A percentile compares a stretch with the other conserved stretches of the same genome.
Conservation (phyloP, 1,284 basidiomycete species). For the Anthracocystis panici-leucophaei region DNA sequence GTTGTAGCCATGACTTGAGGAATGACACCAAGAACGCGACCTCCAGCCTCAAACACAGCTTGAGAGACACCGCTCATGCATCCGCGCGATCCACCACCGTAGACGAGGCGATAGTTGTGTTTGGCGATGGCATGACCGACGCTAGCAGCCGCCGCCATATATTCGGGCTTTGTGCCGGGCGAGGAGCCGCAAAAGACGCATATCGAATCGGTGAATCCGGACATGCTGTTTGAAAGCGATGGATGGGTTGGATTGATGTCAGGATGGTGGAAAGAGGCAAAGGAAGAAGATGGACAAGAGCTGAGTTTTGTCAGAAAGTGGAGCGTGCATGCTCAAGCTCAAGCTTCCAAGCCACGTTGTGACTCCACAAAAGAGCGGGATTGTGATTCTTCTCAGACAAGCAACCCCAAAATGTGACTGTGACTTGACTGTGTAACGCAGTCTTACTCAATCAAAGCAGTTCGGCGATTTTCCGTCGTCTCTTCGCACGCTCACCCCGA, state of each 20-base stretch:
- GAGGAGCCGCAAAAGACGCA: constrained; percentile 70
- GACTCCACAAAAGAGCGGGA: not conserved
- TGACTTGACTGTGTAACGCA: too few relatives aligned
- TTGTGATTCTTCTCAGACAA: not conserved
- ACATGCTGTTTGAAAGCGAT: constrained; percentile 13
- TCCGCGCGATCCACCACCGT: constrained; percentile 85
- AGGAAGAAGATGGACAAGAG: not conserved
- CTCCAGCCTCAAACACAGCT: constrained; percentile 77
- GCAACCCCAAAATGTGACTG: too few relatives aligned
- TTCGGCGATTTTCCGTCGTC: not conserved
- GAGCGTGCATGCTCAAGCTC: not conserved
- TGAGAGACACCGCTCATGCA: constrained; percentile 88
- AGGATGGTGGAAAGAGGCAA: not conserved
- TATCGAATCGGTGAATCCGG: constrained; percentile 52
- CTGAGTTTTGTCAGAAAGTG: constrained; percentile 1
- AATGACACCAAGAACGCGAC: constrained; percentile 83
- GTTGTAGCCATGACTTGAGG: constrained; percentile 78
- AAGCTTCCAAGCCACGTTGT: not conserved
- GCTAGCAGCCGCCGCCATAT: constrained; percentile 72
- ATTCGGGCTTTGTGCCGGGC: constrained; percentile 60
- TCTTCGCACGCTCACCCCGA: not conserved
- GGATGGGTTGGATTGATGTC: not conserved
- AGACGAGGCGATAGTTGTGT: constrained; percentile 79
- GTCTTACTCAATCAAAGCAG: constrained; percentile 14
- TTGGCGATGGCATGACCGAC: constrained; percentile 80